Evolutionary conservation across 805 yeast genomes (phyloP).

Genomic region (Isabelozyma heimii): DNA sequence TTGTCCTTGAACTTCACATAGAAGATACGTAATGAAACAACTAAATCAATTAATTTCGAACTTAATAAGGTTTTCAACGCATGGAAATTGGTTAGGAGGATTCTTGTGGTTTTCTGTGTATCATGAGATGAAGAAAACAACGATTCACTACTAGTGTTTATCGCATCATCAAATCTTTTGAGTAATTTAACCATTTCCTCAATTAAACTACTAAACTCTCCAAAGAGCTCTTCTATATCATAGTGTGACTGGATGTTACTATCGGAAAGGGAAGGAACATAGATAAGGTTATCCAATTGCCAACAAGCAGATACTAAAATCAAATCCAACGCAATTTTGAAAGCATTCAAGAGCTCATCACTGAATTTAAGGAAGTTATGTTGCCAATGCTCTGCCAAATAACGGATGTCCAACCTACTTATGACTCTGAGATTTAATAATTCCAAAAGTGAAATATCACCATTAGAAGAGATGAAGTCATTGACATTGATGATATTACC

Average conservation of each 20-base stretch:
- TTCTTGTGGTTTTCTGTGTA: neutral
- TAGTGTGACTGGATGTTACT: slow-evolving; percentile 14
- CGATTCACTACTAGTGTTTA: neutral
- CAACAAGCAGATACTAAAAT: slow-evolving; percentile 25
- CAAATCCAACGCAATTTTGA: slow-evolving; percentile 21
- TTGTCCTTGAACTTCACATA: slow-evolving; percentile 22
- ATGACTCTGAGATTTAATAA: slow-evolving; percentile 14
- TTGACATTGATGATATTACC: slow-evolving; percentile 8
- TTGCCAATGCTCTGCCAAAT: slow-evolving; percentile 18
- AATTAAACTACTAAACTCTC: slow-evolving; percentile 14
- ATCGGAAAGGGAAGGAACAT: slow-evolving; percentile 14
- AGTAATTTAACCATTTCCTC: slow-evolving; percentile 1
- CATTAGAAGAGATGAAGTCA: slow-evolving; percentile 2
- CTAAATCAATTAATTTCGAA: slow-evolving; percentile 27
- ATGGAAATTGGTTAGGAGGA: slow-evolving; percentile 18
- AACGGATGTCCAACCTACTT: slow-evolving; percentile 15
- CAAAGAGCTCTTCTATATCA: slow-evolving; percentile 22
- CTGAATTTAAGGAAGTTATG: slow-evolving; percentile 12
- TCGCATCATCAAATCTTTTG: slow-evolving; percentile 4
- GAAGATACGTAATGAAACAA: slow-evolving; percentile 32
- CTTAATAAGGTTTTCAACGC: slow-evolving; percentile 20
- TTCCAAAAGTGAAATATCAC: slow-evolving; percentile 4
- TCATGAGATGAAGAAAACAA: slow-evolving; percentile 2
- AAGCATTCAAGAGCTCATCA: slow-evolving; percentile 9
- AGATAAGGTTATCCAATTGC: slow-evolving; percentile 33